Conservation (phyloP, 345 rosid species). For the Atalantia buxifolia region DNA sequence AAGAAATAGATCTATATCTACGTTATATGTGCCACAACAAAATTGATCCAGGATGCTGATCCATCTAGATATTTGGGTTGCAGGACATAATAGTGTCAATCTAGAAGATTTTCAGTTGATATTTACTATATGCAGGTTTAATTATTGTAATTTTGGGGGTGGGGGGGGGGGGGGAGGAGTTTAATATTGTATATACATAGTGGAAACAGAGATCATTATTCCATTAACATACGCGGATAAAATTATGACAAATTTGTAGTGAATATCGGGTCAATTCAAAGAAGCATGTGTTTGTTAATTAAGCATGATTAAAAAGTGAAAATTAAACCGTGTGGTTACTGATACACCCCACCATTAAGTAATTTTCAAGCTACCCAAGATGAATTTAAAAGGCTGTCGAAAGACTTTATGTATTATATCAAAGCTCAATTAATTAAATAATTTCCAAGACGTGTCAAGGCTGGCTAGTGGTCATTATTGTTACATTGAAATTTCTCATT, state of each 20-base stretch:
- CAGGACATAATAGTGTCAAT: not conserved
- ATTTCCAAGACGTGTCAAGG: not conserved
- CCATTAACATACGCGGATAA: not conserved
- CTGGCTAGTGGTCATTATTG: not conserved
- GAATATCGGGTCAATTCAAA: not conserved
- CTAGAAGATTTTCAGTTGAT: not conserved
- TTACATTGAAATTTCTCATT: not conserved
- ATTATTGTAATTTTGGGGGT: not conserved
- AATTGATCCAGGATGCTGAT: too few relatives aligned
- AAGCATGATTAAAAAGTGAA: not conserved
- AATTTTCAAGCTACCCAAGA: not conserved
- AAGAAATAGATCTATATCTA: too few relatives aligned
- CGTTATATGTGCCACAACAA: too few relatives aligned
- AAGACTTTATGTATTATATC: not conserved
- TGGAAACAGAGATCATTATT: not conserved
- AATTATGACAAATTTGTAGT: not conserved
- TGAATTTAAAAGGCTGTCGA: not conserved
- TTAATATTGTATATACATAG: too few relatives aligned
- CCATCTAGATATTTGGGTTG: too few relatives aligned
- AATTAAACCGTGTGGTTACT: not conserved
- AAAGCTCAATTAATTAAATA: too few relatives aligned
- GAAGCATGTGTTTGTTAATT: not conserved
- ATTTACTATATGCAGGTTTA: not conserved
- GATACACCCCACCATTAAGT: not conserved
- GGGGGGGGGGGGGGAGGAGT: rapidly evolving